Evolutionary conservation across 495 filamentous ascomycete genomes (phyloP).

Genomic region (Terfezia claveryi): DNA sequence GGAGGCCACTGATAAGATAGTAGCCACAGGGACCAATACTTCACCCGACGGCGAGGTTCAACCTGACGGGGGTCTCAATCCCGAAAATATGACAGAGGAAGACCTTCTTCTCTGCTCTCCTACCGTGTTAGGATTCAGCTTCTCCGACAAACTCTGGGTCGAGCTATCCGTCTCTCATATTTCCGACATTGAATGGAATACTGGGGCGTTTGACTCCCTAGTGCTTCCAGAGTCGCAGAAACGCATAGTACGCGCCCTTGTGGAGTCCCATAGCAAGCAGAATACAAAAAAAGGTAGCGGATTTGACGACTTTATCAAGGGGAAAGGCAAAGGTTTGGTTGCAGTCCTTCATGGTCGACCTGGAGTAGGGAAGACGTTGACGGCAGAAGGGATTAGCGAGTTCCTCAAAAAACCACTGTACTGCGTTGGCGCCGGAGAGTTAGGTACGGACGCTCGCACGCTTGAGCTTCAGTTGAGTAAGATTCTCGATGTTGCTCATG

Average conservation of each 20-base stretch:
- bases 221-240: conserved; percentile 47
- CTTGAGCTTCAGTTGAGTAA: conserved; percentile 63
- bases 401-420: conserved; percentile 64
- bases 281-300: conserved; percentile 4
- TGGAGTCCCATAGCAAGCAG: conserved; percentile 32
- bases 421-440: conserved; percentile 60
- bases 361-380: conserved; percentile 75
- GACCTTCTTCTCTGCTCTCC: conserved; percentile 24
- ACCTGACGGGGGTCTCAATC: conserved; percentile 1
- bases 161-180: conserved; percentile 49
- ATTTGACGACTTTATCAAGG: conserved; percentile 19
- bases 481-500: conserved; percentile 70
- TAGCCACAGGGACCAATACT: no score
- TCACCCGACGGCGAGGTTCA: no score
- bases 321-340: conserved; percentile 47
- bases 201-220: conserved; percentile 42
- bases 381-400: conserved; percentile 70
- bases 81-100: conserved; percentile 19
- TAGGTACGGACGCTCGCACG: conserved; percentile 57
- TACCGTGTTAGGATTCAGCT: conserved; percentile 25
- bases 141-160: conserved; percentile 28
- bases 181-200: conserved; percentile 46
- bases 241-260: conserved; percentile 46
- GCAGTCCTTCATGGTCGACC: conserved; percentile 42
- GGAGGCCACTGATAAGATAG: no score